These are phyloP conservation scores for Amanita jacksonii DNA, from an alignment of 768 basidiomycete genomes.

Conservation along the genomic window DNA sequence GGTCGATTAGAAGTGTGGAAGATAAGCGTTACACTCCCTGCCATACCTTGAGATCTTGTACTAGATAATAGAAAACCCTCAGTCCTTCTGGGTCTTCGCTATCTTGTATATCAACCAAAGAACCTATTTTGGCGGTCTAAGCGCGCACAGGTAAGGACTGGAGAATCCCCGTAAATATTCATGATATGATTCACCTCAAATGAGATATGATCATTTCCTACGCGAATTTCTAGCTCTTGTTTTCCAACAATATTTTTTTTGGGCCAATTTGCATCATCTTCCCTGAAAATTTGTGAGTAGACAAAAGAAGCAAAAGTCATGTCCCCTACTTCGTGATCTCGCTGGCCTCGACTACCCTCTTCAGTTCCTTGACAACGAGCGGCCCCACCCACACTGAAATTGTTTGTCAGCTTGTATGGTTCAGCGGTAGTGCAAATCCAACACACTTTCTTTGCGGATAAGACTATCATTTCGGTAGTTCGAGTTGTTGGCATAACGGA, in stretches of 20 bases:
- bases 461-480: slow-evolving; percentile 97
- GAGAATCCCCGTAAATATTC: background rate
- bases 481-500: slow-evolving; percentile 98
- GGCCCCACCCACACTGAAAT: slow-evolving; percentile 87
- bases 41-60: slow-evolving; percentile 90
- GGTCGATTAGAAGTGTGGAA: slow-evolving; percentile 2
- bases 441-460: slow-evolving; percentile 97
- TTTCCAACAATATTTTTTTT: slow-evolving; percentile 99
- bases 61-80: slow-evolving; percentile 96
- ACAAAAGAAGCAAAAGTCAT: background rate
- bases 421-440: background rate
- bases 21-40: background rate
- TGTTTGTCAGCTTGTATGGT: background rate
- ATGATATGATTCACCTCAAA: slow-evolving; percentile 66
- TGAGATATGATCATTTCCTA: slow-evolving; percentile 92
- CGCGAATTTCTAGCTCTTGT: slow-evolving; percentile 92
- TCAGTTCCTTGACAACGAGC: slow-evolving; percentile 87
- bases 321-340: slow-evolving; percentile 83
- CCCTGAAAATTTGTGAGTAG: slow-evolving; percentile 38
- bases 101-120: slow-evolving; percentile 92
- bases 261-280: slow-evolving; percentile 98
- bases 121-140: slow-evolving; percentile 97
- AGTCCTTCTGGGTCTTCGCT: slow-evolving; percentile 97
- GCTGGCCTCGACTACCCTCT: slow-evolving; percentile 85
- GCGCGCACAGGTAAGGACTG: slow-evolving; percentile 1